These are phyloP conservation scores for Amniculicola lignicola DNA, from an alignment of 495 filamentous ascomycete species.

Conservation along the genomic window DNA sequence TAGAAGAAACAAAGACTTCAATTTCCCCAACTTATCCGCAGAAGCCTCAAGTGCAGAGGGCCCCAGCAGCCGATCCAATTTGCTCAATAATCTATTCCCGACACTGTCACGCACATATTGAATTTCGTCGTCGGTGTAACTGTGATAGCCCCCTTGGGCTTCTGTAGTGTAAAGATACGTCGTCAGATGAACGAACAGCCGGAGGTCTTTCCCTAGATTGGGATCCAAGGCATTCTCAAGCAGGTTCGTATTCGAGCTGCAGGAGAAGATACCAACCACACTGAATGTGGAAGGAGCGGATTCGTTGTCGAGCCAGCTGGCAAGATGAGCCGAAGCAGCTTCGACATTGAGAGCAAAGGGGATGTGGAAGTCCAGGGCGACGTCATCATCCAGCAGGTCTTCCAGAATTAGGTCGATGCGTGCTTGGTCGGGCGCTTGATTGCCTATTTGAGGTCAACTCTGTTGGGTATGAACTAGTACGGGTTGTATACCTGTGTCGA, in stretches of 20 bases:
- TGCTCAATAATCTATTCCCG: conserved; percentile 5
- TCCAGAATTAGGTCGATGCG: conserved; percentile 7
- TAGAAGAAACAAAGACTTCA: conserved; percentile 17
- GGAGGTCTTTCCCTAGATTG: conserved; percentile 12
- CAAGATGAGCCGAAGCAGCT: conserved; percentile 22
- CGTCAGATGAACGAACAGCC: conserved; percentile 22
- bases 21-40: conserved; percentile 11
- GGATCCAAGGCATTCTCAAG: conserved; percentile 19
- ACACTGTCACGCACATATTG: conserved; percentile 19
- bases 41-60: conserved; percentile 17
- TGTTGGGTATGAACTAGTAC: neutral
- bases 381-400: conserved; percentile 24
- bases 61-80: conserved; percentile 9
- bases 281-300: conserved; percentile 3
- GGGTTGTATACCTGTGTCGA: conserved; percentile 4
- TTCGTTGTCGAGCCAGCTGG: conserved; percentile 21
- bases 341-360: conserved; percentile 23
- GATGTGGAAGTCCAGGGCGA: conserved; percentile 24
- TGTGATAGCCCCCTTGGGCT: conserved; percentile 16
- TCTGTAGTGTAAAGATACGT: conserved; percentile 23
- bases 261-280: conserved; percentile 23
- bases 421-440: neutral
- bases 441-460: conserved; percentile 1
- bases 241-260: conserved; percentile 24
- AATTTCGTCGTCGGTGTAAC: conserved; percentile 20